A percentile compares a stretch with the other conserved stretches of the same genome.
phyloP scores from a whole-genome alignment of 768 basidiomycete species.

The Auricularia heimuer region DNA sequence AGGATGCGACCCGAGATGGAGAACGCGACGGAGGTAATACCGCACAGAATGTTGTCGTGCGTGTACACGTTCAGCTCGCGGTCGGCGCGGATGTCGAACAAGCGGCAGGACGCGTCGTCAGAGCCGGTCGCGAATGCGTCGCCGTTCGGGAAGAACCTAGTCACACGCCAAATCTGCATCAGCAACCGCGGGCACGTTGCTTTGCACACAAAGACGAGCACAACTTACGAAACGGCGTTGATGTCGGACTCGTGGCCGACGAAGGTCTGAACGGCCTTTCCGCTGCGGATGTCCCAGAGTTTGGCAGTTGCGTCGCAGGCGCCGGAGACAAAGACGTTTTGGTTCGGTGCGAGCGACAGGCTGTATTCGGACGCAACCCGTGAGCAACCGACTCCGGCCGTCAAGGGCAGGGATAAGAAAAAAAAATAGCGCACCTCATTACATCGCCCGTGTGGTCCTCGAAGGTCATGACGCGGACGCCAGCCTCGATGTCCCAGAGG shows the following conservation, averaged over 20 bases:
- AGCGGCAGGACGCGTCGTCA: constrained; percentile 94
- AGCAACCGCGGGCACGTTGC: neutral
- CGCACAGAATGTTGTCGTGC: constrained; percentile 97
- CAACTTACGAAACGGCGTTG: constrained; percentile 88
- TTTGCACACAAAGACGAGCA: neutral
- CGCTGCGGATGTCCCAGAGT: constrained; percentile 97
- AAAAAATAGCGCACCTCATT: constrained; percentile 57
- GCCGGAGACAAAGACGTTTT: constrained; percentile 95
- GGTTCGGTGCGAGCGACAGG: constrained; percentile 87
- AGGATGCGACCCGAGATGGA: constrained; percentile 95
- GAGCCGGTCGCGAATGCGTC: constrained; percentile 99
- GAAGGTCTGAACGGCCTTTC: constrained; percentile 96
- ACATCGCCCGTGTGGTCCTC: constrained; percentile 99
- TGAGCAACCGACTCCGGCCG: neutral
- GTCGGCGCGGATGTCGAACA: constrained; percentile 97
- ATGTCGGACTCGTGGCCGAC: constrained; percentile 98
- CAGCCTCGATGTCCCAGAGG: constrained; percentile 99
- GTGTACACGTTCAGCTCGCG: constrained; percentile 95
- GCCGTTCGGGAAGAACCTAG: constrained; percentile 97
- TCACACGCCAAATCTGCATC: neutral
- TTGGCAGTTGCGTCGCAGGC: constrained; percentile 98
- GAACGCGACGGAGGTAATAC: constrained; percentile 98
- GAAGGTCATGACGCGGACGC: constrained; percentile 95
- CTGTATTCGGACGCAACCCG: constrained; percentile 29
- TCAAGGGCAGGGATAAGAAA: neutral